Percentiles rank a stretch among this genome's conserved stretches.
Evolutionary conservation across 805 yeast species (phyloP).

Genomic region (Diddensiella transvaalensis): DNA sequence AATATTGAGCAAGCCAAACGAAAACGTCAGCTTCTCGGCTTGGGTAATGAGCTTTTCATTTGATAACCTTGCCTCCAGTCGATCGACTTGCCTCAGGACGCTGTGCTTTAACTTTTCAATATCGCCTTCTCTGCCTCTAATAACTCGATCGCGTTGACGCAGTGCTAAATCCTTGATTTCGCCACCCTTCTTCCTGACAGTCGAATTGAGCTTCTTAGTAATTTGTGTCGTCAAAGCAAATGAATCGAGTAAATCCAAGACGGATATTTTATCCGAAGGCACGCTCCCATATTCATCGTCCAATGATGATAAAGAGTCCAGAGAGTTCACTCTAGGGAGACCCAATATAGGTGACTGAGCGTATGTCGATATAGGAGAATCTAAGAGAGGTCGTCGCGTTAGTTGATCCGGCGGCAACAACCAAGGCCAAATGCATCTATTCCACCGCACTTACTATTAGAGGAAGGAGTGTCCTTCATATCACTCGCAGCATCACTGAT

Average conservation of each 20-base stretch:
- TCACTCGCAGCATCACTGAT: too few species aligned
- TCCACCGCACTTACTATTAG: neutral
- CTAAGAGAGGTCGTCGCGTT: too few species aligned
- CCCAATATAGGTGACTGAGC: slow-evolving; percentile 12
- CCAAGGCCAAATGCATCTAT: neutral
- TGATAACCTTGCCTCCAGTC: slow-evolving; percentile 29
- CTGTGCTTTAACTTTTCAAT: slow-evolving; percentile 29
- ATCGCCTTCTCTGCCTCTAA: slow-evolving; percentile 29
- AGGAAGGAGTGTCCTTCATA: neutral
- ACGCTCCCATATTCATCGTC: slow-evolving; percentile 20
- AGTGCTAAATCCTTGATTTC: slow-evolving; percentile 28
- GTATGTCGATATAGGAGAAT: slow-evolving; percentile 1
- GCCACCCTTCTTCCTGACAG: slow-evolving; percentile 26
- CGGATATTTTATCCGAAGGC: slow-evolving; percentile 29
- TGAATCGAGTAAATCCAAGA: slow-evolving; percentile 34
- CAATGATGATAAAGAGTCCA: slow-evolving; percentile 18
- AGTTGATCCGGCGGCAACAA: too few species aligned
- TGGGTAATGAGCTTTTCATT: slow-evolving; percentile 32
- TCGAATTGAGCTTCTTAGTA: slow-evolving; percentile 25
- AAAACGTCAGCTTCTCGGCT: slow-evolving; percentile 78
- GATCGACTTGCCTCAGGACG: slow-evolving; percentile 28
- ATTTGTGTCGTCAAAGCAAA: slow-evolving; percentile 29
- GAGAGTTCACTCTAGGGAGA: slow-evolving; percentile 15
- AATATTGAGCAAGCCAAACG: slow-evolving; percentile 63
- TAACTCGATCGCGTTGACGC: slow-evolving; percentile 27